A percentile compares a stretch with the other conserved stretches of the same genome.
These are phyloP conservation scores for Dichotomocladium elegans DNA, from an alignment of 371 early-diverging fungal genomes.

Conservation along the genomic window DNA sequence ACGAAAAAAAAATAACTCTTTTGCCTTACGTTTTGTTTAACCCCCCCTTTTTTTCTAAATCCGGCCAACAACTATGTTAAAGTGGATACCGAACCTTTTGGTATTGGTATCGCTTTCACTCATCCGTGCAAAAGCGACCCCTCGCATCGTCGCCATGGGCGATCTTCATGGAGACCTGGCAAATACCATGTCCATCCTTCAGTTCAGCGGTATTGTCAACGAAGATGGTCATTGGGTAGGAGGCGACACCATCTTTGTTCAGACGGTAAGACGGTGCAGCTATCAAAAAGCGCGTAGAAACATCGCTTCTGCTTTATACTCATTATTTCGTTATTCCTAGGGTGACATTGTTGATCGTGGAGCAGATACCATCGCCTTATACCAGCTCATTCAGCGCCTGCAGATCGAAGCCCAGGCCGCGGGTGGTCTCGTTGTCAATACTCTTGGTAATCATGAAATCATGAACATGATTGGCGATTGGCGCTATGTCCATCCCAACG, in stretches of 20 bases:
- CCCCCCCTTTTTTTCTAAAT: too few relatives aligned
- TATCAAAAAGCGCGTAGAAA: neutral
- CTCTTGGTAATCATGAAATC: constrained; percentile 71
- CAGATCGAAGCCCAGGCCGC: constrained; percentile 51
- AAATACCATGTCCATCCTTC: constrained; percentile 53
- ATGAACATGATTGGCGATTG: constrained; percentile 72
- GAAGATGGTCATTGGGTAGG: constrained; percentile 61
- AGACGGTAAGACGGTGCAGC: constrained; percentile 27
- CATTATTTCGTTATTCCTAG: constrained; percentile 16
- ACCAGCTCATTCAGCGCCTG: constrained; percentile 55
- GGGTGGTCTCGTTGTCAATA: constrained; percentile 57
- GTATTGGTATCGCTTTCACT: neutral
- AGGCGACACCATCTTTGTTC: constrained; percentile 50
- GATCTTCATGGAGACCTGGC: constrained; percentile 75
- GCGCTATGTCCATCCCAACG: constrained; percentile 69
- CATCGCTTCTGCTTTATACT: neutral
- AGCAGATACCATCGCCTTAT: constrained; percentile 65
- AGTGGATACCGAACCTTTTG: too few relatives aligned
- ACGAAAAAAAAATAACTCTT: too few relatives aligned
- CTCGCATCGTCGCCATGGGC: constrained; percentile 75
- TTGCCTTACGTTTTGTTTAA: too few relatives aligned
- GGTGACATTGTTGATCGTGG: constrained; percentile 79
- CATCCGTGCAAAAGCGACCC: too few relatives aligned
- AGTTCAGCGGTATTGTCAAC: constrained; percentile 61
- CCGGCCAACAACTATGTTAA: too few relatives aligned